phyloP scores from a whole-genome alignment of 2,329 filamentous ascomycete genomes.

The Diatrype stigma region DNA sequence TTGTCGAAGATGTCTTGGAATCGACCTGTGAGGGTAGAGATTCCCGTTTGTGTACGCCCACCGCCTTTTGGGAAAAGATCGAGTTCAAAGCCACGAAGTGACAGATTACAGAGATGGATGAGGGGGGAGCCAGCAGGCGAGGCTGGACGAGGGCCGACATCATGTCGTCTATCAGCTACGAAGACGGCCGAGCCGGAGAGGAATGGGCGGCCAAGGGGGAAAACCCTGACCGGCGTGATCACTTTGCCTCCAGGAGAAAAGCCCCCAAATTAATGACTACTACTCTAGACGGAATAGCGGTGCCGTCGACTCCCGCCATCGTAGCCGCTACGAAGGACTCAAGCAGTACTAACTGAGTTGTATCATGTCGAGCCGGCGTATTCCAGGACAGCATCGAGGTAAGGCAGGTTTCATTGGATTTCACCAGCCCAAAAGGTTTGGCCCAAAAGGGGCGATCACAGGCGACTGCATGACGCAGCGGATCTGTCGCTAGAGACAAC shows the following conservation, averaged over 20 bases:
- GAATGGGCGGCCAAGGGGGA: constrained; percentile 9
- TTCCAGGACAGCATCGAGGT: constrained; percentile 30
- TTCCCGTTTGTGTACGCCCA: constrained; percentile 44
- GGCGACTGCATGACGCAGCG: constrained; percentile 36
- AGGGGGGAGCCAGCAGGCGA: constrained; percentile 9
- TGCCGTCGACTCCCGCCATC: constrained; percentile 23
- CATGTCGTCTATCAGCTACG: constrained; percentile 10
- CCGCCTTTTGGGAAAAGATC: constrained; percentile 43
- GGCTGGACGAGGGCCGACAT: constrained; percentile 10
- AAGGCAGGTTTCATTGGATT: constrained; percentile 36
- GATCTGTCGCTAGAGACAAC: constrained; percentile 30
- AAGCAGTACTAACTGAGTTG: constrained; percentile 19
- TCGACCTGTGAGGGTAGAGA: constrained; percentile 39
- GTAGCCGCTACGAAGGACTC: constrained; percentile 21
- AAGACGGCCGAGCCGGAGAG: constrained; percentile 14
- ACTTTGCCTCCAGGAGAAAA: constrained; percentile 13
- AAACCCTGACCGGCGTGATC: constrained; percentile 13
- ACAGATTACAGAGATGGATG: constrained; percentile 30
- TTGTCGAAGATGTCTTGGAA: constrained; percentile 48
- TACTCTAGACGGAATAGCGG: constrained; percentile 17
- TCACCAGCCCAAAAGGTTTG: constrained; percentile 28
- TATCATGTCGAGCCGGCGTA: constrained; percentile 22
- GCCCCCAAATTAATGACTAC: constrained; percentile 16
- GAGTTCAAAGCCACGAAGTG: constrained; percentile 38
- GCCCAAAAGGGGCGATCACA: constrained; percentile 36